These are phyloP conservation scores for Oenanthe sinensis DNA, from an alignment of 129 eudicot species.

Conservation along the genomic window DNA sequence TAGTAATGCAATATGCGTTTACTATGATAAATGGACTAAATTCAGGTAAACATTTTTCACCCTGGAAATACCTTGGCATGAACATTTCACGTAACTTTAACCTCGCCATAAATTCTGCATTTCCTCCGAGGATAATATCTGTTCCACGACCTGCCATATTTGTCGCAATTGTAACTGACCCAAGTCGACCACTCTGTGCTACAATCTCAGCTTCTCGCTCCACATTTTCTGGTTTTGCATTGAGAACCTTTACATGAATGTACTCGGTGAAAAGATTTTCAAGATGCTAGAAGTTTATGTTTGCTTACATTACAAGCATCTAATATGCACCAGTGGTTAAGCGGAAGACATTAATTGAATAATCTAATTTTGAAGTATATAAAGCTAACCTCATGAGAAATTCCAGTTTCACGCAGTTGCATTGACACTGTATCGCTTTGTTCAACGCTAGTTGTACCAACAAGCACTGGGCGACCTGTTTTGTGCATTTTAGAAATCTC, in stretches of 20 bases:
- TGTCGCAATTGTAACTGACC: conserved; percentile 95
- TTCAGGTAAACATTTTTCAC: neutral
- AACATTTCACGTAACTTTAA: conserved; percentile 91
- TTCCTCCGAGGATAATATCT: conserved; percentile 98
- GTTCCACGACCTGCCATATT: conserved; percentile 99
- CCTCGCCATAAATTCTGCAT: conserved; percentile 99
- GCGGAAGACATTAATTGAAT: neutral
- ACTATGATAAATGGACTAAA: neutral
- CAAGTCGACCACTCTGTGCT: conserved; percentile 99
- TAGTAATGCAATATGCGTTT: neutral
- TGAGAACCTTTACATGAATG: conserved; percentile 53
- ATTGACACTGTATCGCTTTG: conserved; percentile 82
- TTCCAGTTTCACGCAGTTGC: conserved; percentile 80
- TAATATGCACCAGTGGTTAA: neutral
- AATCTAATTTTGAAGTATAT: neutral
- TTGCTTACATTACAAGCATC: neutral
- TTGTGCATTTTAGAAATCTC: conserved; percentile 96
- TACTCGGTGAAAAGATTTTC: conserved; percentile 5
- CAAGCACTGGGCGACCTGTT: conserved; percentile 97
- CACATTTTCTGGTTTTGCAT: conserved; percentile 99
- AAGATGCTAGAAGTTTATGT: neutral
- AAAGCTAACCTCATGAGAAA: conserved; percentile 77
- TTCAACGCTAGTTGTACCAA: conserved; percentile 99
- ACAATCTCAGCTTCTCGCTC: conserved; percentile 99
- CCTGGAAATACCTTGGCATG: conserved; percentile 78